Base-by-base conservation (phyloP, 2,329 filamentous ascomycete genomes). In the Shiraia sp. region DNA sequence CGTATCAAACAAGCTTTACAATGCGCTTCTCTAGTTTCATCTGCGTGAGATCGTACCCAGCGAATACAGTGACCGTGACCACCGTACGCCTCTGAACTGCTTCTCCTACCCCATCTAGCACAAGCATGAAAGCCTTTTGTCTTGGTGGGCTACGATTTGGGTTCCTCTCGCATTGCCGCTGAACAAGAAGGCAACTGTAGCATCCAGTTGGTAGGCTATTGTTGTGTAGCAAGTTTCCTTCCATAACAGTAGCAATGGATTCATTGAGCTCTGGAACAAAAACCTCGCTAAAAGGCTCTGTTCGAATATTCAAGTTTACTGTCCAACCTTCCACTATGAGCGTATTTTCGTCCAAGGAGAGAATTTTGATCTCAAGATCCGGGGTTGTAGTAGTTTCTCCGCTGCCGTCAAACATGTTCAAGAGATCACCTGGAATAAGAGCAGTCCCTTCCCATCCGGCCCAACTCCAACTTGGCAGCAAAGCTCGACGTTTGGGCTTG, bases 201-300 rank as follows among this genome's bases (percentile, higher is more conserved):
- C 12, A 22, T 6, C 32, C 32, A 6, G 32, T 34, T n/a, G 12
- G 6, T 25, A 40, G 12, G 3, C 29, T 33, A 33, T 32, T 40
- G 10, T 32, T 32, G 17, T 40, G 37, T 5, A 40, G 24, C n/a
- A 33, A 33, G 10, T 33, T 40, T 10, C 29, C 25, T 27, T 40
- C 37, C 37, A 33, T 40, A 5, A 40, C 14, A 25, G 29, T 23
- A 23, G 27, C 37, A 17, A 40, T 40, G 10, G 37, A 40, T 9
- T 34, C 29, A 26, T 32, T 8, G n/a, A 13, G 29, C 3, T 15
- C 28, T 5, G 36, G 29, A 27, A 40, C 16, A 10, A 33, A 33
- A 13, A 40, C 17, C 23, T 33, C 29, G 30, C n/a, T n/a, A n/a
- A n/a, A n/a, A n/a, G n/a, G n/a, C n/a, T n/a, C n/a, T n/a, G n/a